Evolutionary conservation across 1,284 basidiomycete genomes (phyloP).

Genomic region (Malassezia caprae): DNA sequence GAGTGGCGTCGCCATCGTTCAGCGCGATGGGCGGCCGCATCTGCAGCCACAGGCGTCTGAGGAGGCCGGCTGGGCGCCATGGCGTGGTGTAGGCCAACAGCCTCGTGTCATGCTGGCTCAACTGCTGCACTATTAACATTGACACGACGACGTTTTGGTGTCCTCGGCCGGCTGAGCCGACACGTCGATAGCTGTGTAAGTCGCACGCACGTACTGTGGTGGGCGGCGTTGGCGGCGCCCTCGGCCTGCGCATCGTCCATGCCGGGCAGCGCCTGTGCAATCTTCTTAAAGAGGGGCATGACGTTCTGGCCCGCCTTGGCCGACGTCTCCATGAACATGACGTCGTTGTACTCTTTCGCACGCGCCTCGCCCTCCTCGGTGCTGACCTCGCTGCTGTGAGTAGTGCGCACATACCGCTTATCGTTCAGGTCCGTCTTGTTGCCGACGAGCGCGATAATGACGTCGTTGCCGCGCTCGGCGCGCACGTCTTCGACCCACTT

Average conservation of each 20-base stretch:
- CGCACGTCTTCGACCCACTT: conserved; percentile 99
- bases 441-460: conserved; percentile 95
- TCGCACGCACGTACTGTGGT: conserved; percentile 41
- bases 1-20: not conserved
- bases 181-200: conserved; percentile 7
- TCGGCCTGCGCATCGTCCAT: conserved; percentile 67
- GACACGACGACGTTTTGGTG: conserved; percentile 7
- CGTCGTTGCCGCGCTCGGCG: conserved; percentile 91
- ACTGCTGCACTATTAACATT: conserved; percentile 23
- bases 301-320: conserved; percentile 99
- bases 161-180: not conserved
- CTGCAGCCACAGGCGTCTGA: not conserved
- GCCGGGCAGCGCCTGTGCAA: conserved; percentile 91
- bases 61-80: not conserved
- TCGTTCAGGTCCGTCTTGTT: conserved; percentile 80
- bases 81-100: not conserved
- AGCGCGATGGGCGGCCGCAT: not conserved
- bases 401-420: conserved; percentile 28
- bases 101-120: conserved; percentile 9
- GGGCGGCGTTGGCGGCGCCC: conserved; percentile 51
- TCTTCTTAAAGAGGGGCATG: conserved; percentile 97
- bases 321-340: conserved; percentile 99
- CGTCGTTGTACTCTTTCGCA: conserved; percentile 71
- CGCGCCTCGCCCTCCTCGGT: conserved; percentile 90
- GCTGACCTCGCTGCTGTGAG: conserved; percentile 71